Conservation (phyloP, 1,284 basidiomycete species). For the Rhodotorula sp. region DNA sequence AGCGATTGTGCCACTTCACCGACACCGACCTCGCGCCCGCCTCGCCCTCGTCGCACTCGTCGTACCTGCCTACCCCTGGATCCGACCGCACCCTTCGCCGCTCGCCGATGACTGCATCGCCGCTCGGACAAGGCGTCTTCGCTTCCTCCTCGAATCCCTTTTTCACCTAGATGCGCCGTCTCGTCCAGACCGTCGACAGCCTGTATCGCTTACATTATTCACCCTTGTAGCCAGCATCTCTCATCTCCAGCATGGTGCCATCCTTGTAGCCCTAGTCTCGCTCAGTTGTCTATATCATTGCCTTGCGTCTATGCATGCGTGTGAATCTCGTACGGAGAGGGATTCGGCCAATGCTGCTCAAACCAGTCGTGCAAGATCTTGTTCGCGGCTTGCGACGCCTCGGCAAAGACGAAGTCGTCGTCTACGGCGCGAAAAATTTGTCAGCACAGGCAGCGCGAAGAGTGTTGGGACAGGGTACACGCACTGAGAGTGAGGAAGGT, state of each 20-base stretch:
- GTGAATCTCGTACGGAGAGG: neutral
- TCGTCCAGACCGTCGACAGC: slow-evolving; percentile 12
- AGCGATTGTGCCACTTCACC: slow-evolving; percentile 11
- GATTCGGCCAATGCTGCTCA: neutral
- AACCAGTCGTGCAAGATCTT: neutral
- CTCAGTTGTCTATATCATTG: neutral
- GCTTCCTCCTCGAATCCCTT: slow-evolving; percentile 16
- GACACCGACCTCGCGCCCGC: slow-evolving; percentile 7
- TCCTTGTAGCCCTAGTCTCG: neutral
- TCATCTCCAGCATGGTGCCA: too few relatives aligned
- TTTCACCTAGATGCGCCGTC: neutral
- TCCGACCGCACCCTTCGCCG: slow-evolving; percentile 2
- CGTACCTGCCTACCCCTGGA: slow-evolving; percentile 13
- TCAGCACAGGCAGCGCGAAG: neutral
- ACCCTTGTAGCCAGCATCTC: too few relatives aligned
- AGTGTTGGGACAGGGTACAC: neutral
- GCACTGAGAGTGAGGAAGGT: slow-evolving; percentile 21
- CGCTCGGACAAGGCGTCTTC: slow-evolving; percentile 17
- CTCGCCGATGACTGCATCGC: slow-evolving; percentile 10
- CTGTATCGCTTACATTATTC: neutral
- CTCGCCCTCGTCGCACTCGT: slow-evolving; percentile 6
- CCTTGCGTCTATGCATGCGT: neutral
- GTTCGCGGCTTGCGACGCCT: neutral
- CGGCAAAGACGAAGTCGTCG: neutral
- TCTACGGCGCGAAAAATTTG: neutral